Evolutionary conservation across 352 stramenopile genomes (phyloP), one percentile per base, ranked within the genome.

Genomic region (Globisporangium paroecandrum): DNA sequence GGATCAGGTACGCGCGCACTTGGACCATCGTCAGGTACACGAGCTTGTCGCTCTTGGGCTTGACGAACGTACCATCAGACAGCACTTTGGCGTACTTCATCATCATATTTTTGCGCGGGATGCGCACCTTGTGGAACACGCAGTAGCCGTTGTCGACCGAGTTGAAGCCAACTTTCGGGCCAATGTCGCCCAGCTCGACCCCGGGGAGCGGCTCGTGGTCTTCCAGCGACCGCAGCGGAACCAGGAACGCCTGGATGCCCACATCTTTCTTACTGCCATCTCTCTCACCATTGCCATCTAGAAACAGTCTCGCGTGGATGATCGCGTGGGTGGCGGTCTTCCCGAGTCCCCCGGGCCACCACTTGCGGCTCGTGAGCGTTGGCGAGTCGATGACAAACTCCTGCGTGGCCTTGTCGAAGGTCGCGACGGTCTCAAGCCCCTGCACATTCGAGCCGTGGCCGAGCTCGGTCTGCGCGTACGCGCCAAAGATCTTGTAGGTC

Each of bases 171-270:
- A 94, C 78, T 70, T 93, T 90, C 58, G 75, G 71, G 41, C 83
- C 85, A 66, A 88, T 81, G 69, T 91, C 84, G 58, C 86, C 88
- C 47, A 91, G 78, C 8, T 71, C 72, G 13, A 93, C 65, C 25
- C 84, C 82, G 36, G 79, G 71, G 4, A 91, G 61, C 24, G 77
- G 72, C 29, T 69, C 55, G 56, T 91, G 81, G n/a, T 76, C 89
- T 46, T 96, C 79, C 70, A 89, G 75, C 36, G 98, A 85, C 25
- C 97, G 90, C 10, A 99, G 63, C 12, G 87, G 97, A 43, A 99
- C 90, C 46, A 99, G 77, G 73, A 99, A 99, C 72, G 93, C 97
- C 79, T 99, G 96, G 51, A 99, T 90, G 10, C 97, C 97, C 53
- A 83, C 75, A 71, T 96, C 75, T 25, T 80, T 78, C 41, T 8